Evolutionary conservation across 768 basidiomycete species (phyloP).

Genomic region (Boletales sp.): DNA sequence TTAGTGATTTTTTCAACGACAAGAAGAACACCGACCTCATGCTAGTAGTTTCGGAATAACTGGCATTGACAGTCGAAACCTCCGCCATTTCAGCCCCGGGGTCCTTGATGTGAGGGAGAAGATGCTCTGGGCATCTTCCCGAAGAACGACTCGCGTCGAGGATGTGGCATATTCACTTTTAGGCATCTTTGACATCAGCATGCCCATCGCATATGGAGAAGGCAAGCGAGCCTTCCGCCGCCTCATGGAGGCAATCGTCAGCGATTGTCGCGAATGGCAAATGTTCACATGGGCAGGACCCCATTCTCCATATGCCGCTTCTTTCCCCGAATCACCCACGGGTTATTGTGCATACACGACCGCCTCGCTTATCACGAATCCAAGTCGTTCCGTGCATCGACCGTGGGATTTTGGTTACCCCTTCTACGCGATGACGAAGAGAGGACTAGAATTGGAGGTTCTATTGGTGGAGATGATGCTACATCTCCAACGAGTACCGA

Average conservation of each 20-base stretch:
- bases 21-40: constrained; percentile 17
- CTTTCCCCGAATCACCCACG: constrained; percentile 17
- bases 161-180: constrained; percentile 25
- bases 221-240: constrained; percentile 24
- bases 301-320: constrained; percentile 16
- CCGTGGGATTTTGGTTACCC: constrained; percentile 15
- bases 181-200: constrained; percentile 23
- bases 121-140: constrained; percentile 22
- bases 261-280: constrained; percentile 17
- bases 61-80: constrained; percentile 5
- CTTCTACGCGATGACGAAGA: constrained; percentile 23
- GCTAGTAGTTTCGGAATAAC: constrained; percentile 11
- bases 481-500: constrained; percentile 10
- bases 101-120: constrained; percentile 17
- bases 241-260: constrained; percentile 20
- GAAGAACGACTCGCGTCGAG: constrained; percentile 24
- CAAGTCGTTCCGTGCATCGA: constrained; percentile 2
- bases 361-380: not conserved
- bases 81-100: constrained; percentile 20
- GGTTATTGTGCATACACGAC: constrained; percentile 13
- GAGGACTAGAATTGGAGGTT: constrained; percentile 17
- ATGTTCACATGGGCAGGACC: constrained; percentile 21
- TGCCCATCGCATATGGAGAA: constrained; percentile 24
- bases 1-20: constrained; percentile 14
- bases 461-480: constrained; percentile 24